phyloP scores from a whole-genome alignment of 371 early-diverging fungal genomes.

The Haplosporangium sp. region DNA sequence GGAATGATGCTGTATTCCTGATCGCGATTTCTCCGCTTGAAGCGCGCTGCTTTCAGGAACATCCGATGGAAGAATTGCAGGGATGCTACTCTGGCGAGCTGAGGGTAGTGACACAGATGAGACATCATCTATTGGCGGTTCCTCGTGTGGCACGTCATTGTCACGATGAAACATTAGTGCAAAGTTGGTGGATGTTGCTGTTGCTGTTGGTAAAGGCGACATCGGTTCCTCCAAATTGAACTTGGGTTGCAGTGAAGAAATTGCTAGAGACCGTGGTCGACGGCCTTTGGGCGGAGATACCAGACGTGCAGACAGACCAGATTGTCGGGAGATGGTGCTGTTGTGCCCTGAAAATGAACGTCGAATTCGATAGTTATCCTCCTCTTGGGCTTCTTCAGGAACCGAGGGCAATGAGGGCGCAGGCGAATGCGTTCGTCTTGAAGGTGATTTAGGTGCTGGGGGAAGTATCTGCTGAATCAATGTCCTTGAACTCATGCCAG shows the following conservation, averaged over 20 bases:
- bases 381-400: constrained; percentile 33
- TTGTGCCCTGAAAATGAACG: constrained; percentile 35
- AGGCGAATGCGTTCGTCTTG: constrained; percentile 43
- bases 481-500: constrained; percentile 21
- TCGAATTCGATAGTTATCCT: constrained; percentile 18
- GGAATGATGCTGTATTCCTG: neutral
- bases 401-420: constrained; percentile 42
- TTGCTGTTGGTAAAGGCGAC: constrained; percentile 16
- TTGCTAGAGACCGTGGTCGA: constrained; percentile 20
- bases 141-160: neutral
- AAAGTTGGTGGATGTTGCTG: constrained; percentile 4
- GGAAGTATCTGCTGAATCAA: constrained; percentile 32
- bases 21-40: neutral
- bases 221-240: constrained; percentile 9
- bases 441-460: constrained; percentile 30
- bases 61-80: neutral
- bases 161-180: constrained; percentile 13
- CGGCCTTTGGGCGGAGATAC: constrained; percentile 12
- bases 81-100: neutral
- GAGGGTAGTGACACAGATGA: constrained; percentile 8
- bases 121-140: neutral
- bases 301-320: constrained; percentile 19
- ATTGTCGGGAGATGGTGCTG: constrained; percentile 42
- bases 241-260: neutral
- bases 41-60: neutral